A percentile compares a stretch with the other conserved stretches of the same genome.
Evolutionary conservation across 1,284 basidiomycete genomes (phyloP).

Genomic region (Moesziomyces parantarcticus): DNA sequence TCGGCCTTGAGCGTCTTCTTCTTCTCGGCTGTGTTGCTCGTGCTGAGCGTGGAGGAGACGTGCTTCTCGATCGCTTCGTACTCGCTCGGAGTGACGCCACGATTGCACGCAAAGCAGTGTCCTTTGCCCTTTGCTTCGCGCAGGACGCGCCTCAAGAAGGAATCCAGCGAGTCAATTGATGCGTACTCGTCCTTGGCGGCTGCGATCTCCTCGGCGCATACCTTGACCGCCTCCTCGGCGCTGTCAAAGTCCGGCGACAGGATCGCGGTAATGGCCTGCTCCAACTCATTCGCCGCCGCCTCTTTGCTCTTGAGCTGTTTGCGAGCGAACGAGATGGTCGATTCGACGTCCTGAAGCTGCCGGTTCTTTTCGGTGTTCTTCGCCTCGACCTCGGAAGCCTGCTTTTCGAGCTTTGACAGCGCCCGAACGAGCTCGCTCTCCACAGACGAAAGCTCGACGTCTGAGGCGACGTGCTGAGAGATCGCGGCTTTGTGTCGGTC

Average conservation of each 20-base stretch:
- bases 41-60: constrained; percentile 51
- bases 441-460: constrained; percentile 76
- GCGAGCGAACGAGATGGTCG: constrained; percentile 48
- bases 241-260: constrained; percentile 68
- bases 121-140: constrained; percentile 75
- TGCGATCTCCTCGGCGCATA: constrained; percentile 72
- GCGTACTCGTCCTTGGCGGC: constrained; percentile 60
- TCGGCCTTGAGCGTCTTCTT: constrained; percentile 76
- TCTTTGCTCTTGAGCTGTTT: constrained; percentile 75
- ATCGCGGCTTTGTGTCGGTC: constrained; percentile 74
- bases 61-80: constrained; percentile 65
- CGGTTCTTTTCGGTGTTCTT: constrained; percentile 38
- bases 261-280: constrained; percentile 72
- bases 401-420: constrained; percentile 58
- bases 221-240: constrained; percentile 74
- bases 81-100: constrained; percentile 77
- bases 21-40: constrained; percentile 71
- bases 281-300: constrained; percentile 27
- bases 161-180: constrained; percentile 62
- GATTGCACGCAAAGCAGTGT: constrained; percentile 80
- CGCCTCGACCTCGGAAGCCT: constrained; percentile 36
- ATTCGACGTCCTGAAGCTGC: constrained; percentile 55
- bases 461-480: constrained; percentile 74
- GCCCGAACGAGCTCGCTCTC: constrained; percentile 77
- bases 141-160: constrained; percentile 77